Evolutionary conservation across 177 flowering plant species (phyloP).

Genomic region (Tripterygium wilfordii): DNA sequence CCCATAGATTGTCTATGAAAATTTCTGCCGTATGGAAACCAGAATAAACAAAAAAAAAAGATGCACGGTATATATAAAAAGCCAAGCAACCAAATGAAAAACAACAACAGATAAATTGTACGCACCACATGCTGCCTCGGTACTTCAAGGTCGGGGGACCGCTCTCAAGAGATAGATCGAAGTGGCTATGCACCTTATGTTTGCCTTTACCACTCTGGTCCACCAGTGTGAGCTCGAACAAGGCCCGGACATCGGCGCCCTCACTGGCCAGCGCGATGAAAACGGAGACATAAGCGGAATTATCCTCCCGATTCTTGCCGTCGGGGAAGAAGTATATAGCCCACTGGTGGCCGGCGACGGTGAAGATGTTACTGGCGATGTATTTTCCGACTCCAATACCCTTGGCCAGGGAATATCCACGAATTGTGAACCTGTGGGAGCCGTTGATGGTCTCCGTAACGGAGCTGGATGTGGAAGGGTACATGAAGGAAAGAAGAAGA

Average conservation of each 20-base stretch:
- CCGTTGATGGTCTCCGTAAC: constrained; percentile 80
- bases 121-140: constrained; percentile 82
- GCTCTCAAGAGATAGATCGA: constrained; percentile 73
- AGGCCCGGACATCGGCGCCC: constrained; percentile 77
- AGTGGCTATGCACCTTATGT: constrained; percentile 82
- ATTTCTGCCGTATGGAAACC: too few species aligned
- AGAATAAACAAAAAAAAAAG: too few species aligned
- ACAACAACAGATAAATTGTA: neutral
- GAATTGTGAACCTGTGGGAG: constrained; percentile 62
- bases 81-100: neutral
- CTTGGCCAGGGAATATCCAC: constrained; percentile 76
- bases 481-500: constrained; percentile 8
- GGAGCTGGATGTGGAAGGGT: constrained; percentile 70
- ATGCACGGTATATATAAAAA: too few species aligned
- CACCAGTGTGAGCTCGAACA: constrained; percentile 69
- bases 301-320: constrained; percentile 79
- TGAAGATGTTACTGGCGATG: constrained; percentile 72
- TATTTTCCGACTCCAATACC: constrained; percentile 85
- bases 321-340: constrained; percentile 87
- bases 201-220: constrained; percentile 75
- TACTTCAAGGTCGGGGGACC: constrained; percentile 84
- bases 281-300: constrained; percentile 68
- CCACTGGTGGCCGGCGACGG: constrained; percentile 79
- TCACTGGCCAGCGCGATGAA: constrained; percentile 85
- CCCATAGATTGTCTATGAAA: too few species aligned